Percentiles rank a stretch among this genome's conserved stretches.
Evolutionary conservation across 176 grass and related monocot species (phyloP).

Genomic region (Lolium perenne): DNA sequence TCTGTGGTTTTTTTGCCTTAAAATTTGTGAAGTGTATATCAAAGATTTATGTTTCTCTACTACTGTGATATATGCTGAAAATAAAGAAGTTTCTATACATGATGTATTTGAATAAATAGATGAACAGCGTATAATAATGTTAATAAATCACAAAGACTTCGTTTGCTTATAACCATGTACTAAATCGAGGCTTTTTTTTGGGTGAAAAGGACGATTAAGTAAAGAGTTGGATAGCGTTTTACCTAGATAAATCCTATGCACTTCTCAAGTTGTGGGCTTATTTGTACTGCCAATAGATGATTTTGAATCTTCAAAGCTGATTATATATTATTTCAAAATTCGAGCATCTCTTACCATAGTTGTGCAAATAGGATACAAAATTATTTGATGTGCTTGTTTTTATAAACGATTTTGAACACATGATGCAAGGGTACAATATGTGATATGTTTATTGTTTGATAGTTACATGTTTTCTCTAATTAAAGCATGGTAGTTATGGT

Average conservation of each 20-base stretch:
- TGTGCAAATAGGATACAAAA: too few relatives aligned
- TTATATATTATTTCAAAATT: not conserved
- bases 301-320: constrained; percentile 1
- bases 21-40: not conserved
- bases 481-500: not conserved
- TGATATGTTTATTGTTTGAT: not conserved
- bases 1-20: not conserved
- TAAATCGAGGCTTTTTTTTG: not conserved
- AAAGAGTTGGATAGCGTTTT: not conserved
- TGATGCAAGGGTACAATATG: not conserved
- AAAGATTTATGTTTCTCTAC: not conserved
- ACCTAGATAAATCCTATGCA: constrained; percentile 9
- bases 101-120: not conserved
- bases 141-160: not conserved
- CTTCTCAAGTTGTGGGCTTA: not conserved
- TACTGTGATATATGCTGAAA: not conserved
- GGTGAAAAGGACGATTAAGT: too few relatives aligned
- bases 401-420: not conserved
- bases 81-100: not conserved
- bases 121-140: not conserved
- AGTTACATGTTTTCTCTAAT: not conserved
- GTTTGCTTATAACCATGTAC: not conserved
- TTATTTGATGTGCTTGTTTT: constrained; percentile 3
- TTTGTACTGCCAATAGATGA: not conserved
- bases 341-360: not conserved